Base-by-base conservation (phyloP, 495 filamentous ascomycete genomes). In the Penicillium antarcticum region DNA sequence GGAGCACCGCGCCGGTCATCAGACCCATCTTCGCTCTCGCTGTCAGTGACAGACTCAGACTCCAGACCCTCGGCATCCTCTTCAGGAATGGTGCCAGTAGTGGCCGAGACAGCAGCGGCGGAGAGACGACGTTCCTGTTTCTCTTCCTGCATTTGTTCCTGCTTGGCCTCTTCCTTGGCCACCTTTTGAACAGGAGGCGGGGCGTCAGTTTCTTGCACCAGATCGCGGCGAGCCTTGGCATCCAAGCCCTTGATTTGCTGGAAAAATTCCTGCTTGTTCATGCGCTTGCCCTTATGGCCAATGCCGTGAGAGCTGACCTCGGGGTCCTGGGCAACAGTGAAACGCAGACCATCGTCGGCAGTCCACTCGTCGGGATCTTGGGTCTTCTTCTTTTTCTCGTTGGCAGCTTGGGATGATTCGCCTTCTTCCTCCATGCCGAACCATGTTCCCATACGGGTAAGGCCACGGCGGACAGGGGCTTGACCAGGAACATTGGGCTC, bases 181-280 rank as follows among this genome's bases (percentile, higher is more conserved):
- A 77, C 77, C 52, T 80, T 73, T 53, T 80, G 81, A 4, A 85
- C 82, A 19, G 79, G 64, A 33, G 78, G 74, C 0, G 85, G 83
- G 0, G 81, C 83, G 56, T 84, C 80, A 41, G 80, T 86, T 37
- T 87, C 68, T 45, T 91, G 82, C 1, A 94, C 79, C 2, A 87
- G 69, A 52, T 89, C 82, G 18, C 77, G 80, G 13, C 92, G 82
- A 14, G 83, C 82, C 57, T 83, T 86, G 26, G 89, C 85, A 63
- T 95, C 90, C 50, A 97, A 75, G 23, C 83, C 76, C 62, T 86
- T 83, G 55, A 99, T 85, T 60, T 94, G 84, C 42, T 83, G 73
- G 54, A 97, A 87, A 69, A 99, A 97, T 60, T 97, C 89, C 6
- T 87, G 83, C 67, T 96, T 96, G 63, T 81, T 94, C 87, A 97